phyloP scores from a whole-genome alignment of 768 basidiomycete species.

The Lentinula raphanica region DNA sequence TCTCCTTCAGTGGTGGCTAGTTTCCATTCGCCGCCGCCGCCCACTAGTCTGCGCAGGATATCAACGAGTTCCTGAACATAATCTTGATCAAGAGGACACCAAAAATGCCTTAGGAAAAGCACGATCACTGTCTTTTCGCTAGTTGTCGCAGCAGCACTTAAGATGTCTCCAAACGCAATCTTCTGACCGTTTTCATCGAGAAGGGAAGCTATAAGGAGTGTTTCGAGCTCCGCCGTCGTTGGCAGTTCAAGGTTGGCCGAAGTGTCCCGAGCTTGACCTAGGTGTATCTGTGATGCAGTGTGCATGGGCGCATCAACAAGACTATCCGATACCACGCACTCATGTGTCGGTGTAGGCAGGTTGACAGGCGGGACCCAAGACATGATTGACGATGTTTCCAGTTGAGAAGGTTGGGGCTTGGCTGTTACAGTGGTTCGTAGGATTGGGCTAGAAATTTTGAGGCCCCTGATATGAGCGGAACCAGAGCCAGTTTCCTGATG shows the following conservation, averaged over 20 bases:
- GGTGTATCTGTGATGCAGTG: not conserved
- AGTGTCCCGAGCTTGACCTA: too few relatives aligned
- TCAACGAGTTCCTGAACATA: constrained; percentile 43
- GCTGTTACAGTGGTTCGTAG: not conserved
- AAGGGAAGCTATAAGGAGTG: not conserved
- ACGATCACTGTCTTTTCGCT: constrained; percentile 45
- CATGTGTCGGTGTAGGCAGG: not conserved
- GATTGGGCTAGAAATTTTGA: not conserved
- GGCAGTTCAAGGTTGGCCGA: not conserved
- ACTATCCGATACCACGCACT: not conserved
- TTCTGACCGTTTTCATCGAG: not conserved
- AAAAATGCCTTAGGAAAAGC: constrained; percentile 85
- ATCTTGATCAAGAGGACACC: constrained; percentile 85
- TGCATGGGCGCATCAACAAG: not conserved
- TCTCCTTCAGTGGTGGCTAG: constrained; percentile 16
- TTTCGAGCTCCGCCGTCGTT: not conserved
- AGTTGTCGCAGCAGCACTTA: constrained; percentile 22
- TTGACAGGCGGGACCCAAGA: not conserved
- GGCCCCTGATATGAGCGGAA: not conserved
- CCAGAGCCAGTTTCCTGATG: not conserved
- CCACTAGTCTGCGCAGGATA: constrained; percentile 40
- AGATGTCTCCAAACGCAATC: not conserved
- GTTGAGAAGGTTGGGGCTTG: not conserved
- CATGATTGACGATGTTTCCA: not conserved
- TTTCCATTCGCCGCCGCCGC: constrained; percentile 34